These are phyloP conservation scores for Heracleum sosnowskyi DNA, from an alignment of 129 eudicot species.

Conservation along the genomic window DNA sequence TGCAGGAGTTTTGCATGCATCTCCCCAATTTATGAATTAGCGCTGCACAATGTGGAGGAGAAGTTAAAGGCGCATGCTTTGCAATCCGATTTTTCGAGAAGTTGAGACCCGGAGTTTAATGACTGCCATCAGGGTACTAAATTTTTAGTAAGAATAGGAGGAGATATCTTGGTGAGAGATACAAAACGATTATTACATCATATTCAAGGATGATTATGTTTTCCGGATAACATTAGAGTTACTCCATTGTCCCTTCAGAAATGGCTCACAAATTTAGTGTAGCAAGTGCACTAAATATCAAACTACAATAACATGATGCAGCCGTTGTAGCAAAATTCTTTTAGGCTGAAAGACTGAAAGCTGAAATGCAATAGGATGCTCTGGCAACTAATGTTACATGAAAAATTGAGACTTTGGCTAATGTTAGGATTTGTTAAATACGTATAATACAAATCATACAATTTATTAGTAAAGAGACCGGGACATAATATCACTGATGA, in stretches of 20 bases:
- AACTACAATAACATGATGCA: too few species aligned
- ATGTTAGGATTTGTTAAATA: too few species aligned
- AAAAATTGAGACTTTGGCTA: too few species aligned
- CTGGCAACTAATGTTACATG: too few species aligned
- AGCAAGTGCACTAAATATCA: too few species aligned
- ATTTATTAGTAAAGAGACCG: too few species aligned
- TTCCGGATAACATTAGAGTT: slow-evolving; percentile 72
- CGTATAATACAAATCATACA: too few species aligned
- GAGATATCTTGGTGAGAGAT: slow-evolving; percentile 63
- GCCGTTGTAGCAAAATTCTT: too few species aligned
- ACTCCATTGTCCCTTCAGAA: neutral
- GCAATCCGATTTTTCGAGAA: slow-evolving; percentile 59
- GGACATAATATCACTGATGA: too few species aligned
- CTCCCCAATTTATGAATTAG: slow-evolving; percentile 31
- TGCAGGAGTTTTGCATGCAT: neutral
- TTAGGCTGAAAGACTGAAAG: too few species aligned
- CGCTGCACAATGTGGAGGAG: slow-evolving; percentile 57
- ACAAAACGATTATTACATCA: slow-evolving; percentile 55
- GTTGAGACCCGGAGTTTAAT: slow-evolving; percentile 33
- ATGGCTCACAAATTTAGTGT: too few species aligned
- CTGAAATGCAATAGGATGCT: too few species aligned
- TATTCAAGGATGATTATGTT: slow-evolving; percentile 45
- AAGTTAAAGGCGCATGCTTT: slow-evolving; percentile 48
- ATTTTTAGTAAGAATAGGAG: slow-evolving; percentile 39
- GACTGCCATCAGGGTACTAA: slow-evolving; percentile 63